Evolutionary conservation across 164 flowering plant species (phyloP), one percentile per base, ranked within the genome.

Genomic region (Umbilicus rupestris): DNA sequence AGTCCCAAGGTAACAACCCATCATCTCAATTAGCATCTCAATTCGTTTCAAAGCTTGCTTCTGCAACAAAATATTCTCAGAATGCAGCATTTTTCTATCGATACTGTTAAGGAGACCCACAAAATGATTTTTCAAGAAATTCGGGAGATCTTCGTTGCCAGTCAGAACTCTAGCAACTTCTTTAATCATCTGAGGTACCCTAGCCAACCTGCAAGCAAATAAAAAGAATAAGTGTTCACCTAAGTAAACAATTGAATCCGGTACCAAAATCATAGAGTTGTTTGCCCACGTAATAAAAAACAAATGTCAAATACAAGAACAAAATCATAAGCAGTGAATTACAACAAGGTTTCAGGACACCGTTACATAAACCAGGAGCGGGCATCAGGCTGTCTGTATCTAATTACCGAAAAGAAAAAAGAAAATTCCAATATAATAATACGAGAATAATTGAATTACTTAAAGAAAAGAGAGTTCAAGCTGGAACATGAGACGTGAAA

Each of bases 31-130:
- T 64, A 95, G 83, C 91, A 90, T 80, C 73, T 85, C 89, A 66
- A 95, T 92, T 37, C 96, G 85, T 75, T 83, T 74, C 77, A 92
- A 71, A 50, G 99, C 97, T 81, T 92, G 97, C 69, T 81, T 87
- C 76, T 87, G 96, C 69, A 92, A 73, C 28, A 70, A 77, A 26
- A 84, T 45, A 75, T 90, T 90, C 55, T 87, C 89, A 29, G 87
- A 68, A 71, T 90, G 99, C 69, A 95, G 92, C 97, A 95, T 84
- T 76, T 92, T 92, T 75, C 97, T 77, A 57, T 92, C 96, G 29
- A 95, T 87, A 76, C 97, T 83, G 73, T 95, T 95, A 62, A 95
- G 96, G 66, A 95, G 94, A 69, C 94, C 87, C 73, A 90, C 96
- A 88, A 95, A 90, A 73, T 95, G 96, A 78, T 82, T 85, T 72